A percentile compares a stretch with the other conserved stretches of the same genome.
phyloP scores from a whole-genome alignment of 2,329 filamentous ascomycete genomes.

The Periconia digitata region DNA sequence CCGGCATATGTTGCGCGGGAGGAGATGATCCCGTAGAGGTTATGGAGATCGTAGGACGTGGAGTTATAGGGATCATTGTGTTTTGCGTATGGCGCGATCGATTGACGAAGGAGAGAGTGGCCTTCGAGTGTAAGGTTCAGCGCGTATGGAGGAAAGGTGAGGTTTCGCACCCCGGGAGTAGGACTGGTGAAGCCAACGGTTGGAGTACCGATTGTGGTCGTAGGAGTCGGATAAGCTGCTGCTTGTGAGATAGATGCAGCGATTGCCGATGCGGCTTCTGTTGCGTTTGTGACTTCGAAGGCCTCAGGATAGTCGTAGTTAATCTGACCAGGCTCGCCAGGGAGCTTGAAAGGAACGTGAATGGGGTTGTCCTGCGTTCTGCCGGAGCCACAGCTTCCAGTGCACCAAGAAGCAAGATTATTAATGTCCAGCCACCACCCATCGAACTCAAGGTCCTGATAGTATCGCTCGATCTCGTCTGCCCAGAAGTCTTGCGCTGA shows the following conservation, averaged over 20 bases:
- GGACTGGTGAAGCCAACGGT: conserved; percentile 54
- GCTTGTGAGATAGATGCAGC: conserved; percentile 54
- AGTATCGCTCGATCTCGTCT: conserved; percentile 48
- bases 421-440: conserved; percentile 61
- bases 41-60: conserved; percentile 47
- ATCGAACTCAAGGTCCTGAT: conserved; percentile 53
- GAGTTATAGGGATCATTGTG: neutral
- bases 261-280: conserved; percentile 61
- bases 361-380: conserved; percentile 65
- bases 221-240: conserved; percentile 36
- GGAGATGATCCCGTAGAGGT: conserved; percentile 70
- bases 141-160: conserved; percentile 71
- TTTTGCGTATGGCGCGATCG: neutral
- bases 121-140: conserved; percentile 74
- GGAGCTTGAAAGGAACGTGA: conserved; percentile 63
- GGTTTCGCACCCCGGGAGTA: conserved; percentile 61
- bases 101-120: conserved; percentile 48
- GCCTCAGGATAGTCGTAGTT: conserved; percentile 64
- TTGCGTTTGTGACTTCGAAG: conserved; percentile 66
- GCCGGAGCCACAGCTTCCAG: conserved; percentile 66
- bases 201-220: conserved; percentile 19
- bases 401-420: conserved; percentile 62
- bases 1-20: conserved; percentile 71
- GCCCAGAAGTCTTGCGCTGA: conserved; percentile 60
- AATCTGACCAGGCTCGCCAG: conserved; percentile 62